These are phyloP conservation scores for Chalciporus piperatus DNA, from an alignment of 768 basidiomycete genomes.

Conservation along the genomic window DNA sequence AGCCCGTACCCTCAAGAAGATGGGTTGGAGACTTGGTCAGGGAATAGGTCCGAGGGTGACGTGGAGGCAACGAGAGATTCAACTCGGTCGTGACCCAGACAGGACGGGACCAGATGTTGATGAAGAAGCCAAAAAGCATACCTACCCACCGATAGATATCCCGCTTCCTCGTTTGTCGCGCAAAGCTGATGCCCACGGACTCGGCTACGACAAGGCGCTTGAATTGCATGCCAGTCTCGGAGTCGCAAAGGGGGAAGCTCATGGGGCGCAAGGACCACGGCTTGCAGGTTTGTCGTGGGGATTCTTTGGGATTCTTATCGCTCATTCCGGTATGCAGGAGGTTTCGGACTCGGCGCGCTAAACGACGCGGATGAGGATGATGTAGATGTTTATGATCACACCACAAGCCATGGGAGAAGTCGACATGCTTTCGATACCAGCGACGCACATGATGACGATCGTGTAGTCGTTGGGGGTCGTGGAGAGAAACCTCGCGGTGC, in stretches of 20 bases:
- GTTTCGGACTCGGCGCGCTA: slow-evolving; percentile 84
- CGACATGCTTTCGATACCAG: slow-evolving; percentile 64
- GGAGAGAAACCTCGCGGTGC: slow-evolving; percentile 7
- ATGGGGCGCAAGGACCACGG: slow-evolving; percentile 42
- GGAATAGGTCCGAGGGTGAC: slow-evolving; percentile 91
- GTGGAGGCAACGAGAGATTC: slow-evolving; percentile 66
- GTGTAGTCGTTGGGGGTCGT: slow-evolving; percentile 41
- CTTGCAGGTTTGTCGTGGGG: slow-evolving; percentile 49
- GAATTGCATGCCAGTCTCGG: slow-evolving; percentile 61
- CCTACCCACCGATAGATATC: slow-evolving; percentile 81
- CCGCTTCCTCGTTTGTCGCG: slow-evolving; percentile 56
- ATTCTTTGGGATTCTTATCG: neutral
- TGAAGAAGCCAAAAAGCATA: slow-evolving; percentile 83
- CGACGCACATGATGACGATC: slow-evolving; percentile 65
- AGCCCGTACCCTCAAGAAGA: slow-evolving; percentile 83
- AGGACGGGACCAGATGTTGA: slow-evolving; percentile 51
- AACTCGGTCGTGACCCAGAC: slow-evolving; percentile 51
- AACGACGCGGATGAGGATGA: slow-evolving; percentile 97
- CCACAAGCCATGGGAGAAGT: slow-evolving; percentile 35
- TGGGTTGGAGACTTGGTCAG: slow-evolving; percentile 94
- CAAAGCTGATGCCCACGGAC: slow-evolving; percentile 77
- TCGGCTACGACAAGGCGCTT: slow-evolving; percentile 74
- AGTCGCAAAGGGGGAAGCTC: slow-evolving; percentile 18
- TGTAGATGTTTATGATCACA: slow-evolving; percentile 73
- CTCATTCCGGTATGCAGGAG: slow-evolving; percentile 46